A percentile compares a stretch with the other conserved stretches of the same genome.
Evolutionary conservation across 2,329 filamentous ascomycete species (phyloP).

Genomic region (Fusarium oxysporum): DNA sequence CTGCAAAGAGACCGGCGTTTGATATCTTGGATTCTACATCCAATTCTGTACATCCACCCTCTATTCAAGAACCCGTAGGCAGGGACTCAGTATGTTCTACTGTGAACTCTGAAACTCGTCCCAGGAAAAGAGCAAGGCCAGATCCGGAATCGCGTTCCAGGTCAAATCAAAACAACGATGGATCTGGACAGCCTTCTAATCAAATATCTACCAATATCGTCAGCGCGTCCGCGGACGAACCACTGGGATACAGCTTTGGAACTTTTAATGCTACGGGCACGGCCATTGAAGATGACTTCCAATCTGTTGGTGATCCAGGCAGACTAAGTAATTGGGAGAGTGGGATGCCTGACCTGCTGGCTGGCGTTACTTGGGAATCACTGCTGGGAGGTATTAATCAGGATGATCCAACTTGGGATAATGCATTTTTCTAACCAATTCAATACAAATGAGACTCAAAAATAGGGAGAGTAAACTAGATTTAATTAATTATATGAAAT

Average conservation of each 20-base stretch:
- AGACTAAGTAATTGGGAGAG: background rate
- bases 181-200: background rate
- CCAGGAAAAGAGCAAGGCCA: background rate
- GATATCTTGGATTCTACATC: background rate
- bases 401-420: background rate
- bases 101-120: background rate
- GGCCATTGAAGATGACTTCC: fast-evolving
- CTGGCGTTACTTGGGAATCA: background rate
- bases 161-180: background rate
- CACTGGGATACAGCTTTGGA: too few species aligned
- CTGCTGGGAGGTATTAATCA: background rate
- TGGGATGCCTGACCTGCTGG: background rate
- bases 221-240: background rate
- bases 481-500: too few species aligned
- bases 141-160: background rate
- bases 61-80: too few species aligned
- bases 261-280: background rate
- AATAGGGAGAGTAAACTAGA: too few species aligned
- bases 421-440: background rate
- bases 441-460: background rate
- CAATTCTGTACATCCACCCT: too few species aligned
- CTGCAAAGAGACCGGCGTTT: background rate
- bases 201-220: background rate
- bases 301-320: background rate
- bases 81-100: too few species aligned